Evolutionary conservation across 2,329 filamentous ascomycete species (phyloP), one percentile per base, ranked within the genome.

Genomic region (Polytolypa hystricis): DNA sequence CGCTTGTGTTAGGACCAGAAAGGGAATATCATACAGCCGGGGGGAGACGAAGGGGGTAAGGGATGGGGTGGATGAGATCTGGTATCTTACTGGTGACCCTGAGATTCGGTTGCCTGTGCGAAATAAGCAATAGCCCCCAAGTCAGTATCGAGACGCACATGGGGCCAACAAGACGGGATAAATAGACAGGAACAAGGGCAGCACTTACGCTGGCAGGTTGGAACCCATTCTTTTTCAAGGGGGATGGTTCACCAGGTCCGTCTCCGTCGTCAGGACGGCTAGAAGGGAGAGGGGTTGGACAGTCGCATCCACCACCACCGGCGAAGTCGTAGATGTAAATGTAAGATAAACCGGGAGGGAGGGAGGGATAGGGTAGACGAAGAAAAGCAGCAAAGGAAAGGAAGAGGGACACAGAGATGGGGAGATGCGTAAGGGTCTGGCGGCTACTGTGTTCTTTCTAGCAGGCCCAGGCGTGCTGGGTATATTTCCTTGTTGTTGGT

Each of bases 21-120:
- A n/a, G n/a, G n/a, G n/a, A n/a, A 29, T 32, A 14, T 31, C 4
- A 27, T 12, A 41, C 41, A 30, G 40, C 27, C 38, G 34, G 41
- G 40, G 42, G 42, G 49, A 42, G 39, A 39, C 41, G 38, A 38
- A 37, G 42, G 42, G 33, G 39, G 43, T 43, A 41, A 30, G 39
- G 41, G 49, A 49, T 42, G 35, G 27, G 35, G 46, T 57, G 34
- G 55, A 49, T 42, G n/a, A n/a, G n/a, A n/a, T n/a, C n/a, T n/a
- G n/a, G n/a, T n/a, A 40, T 47, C 65, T 57, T 75, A 95, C 89
- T 94, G 53, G 87, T 95, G 50, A 96, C 77, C 65, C 89, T 79
- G 57, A 96, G 71, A 66, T 95, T 96, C 56, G 84, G 77, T 67
- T 81, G 77, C 61, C 81, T 84, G 52, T 42, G 35, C 14, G 32